These are phyloP conservation scores for Panaeolus papilionaceus DNA, from an alignment of 768 basidiomycete genomes.

Conservation along the genomic window DNA sequence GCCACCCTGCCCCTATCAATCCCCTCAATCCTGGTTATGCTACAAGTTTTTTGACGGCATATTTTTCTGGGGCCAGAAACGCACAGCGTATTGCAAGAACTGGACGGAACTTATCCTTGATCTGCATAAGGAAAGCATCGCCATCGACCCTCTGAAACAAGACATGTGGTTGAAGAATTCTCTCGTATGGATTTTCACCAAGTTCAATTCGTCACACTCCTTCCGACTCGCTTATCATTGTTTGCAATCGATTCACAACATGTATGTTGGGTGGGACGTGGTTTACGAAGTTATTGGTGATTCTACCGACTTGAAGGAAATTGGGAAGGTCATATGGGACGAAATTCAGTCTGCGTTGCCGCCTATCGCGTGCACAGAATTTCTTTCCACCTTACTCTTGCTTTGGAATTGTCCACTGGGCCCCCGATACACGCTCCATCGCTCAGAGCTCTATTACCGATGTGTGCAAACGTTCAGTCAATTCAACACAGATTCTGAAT, in stretches of 20 bases:
- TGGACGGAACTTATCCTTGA: slow-evolving; percentile 7
- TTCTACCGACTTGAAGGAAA: neutral
- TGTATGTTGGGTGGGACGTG: slow-evolving; percentile 7
- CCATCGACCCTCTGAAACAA: neutral
- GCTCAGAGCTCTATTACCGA: slow-evolving; percentile 3
- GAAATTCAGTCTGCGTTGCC: neutral
- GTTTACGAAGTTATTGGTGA: neutral
- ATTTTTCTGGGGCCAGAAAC: neutral
- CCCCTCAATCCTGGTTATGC: slow-evolving; percentile 25
- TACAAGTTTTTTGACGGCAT: slow-evolving; percentile 9
- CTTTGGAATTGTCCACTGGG: slow-evolving; percentile 7
- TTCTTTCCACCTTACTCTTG: neutral
- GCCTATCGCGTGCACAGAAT: neutral
- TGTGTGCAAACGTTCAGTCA: slow-evolving; percentile 7
- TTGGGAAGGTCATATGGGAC: neutral
- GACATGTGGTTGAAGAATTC: slow-evolving; percentile 8
- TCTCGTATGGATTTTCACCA: slow-evolving; percentile 6
- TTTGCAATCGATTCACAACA: slow-evolving; percentile 6
- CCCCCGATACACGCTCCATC: neutral
- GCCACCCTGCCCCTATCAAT: slow-evolving; percentile 27
- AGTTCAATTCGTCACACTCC: slow-evolving; percentile 1
- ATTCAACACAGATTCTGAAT: neutral
- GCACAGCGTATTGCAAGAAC: slow-evolving; percentile 6
- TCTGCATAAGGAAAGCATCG: neutral
- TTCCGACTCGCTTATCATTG: slow-evolving; percentile 8